Conservation (phyloP, 768 basidiomycete genomes). For the Lentinula sp. region DNA sequence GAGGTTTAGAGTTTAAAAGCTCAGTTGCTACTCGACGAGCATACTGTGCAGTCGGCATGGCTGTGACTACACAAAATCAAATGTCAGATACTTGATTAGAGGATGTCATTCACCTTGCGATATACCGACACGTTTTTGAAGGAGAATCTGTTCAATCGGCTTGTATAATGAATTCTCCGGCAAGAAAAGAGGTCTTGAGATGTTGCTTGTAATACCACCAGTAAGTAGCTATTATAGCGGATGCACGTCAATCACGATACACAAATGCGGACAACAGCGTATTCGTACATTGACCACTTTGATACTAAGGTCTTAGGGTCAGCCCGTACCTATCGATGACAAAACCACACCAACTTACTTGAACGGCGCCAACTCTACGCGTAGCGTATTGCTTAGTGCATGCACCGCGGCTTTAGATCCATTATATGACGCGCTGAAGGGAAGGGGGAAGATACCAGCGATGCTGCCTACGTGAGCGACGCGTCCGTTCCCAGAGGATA, state of each 20-base stretch:
- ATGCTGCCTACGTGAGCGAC: conserved; percentile 21
- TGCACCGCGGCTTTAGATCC: conserved; percentile 22
- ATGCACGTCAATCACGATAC: not conserved
- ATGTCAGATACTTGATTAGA: not conserved
- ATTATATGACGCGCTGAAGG: conserved; percentile 21
- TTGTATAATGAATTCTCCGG: conserved; percentile 10
- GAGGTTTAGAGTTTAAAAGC: conserved; percentile 5
- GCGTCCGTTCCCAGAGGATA: conserved; percentile 14
- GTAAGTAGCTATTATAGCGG: conserved; percentile 5
- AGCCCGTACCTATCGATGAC: not conserved
- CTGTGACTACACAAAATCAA: not conserved
- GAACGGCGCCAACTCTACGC: conserved; percentile 24
- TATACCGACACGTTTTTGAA: conserved; percentile 6
- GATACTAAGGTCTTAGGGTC: not conserved
- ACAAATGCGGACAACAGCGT: not conserved
- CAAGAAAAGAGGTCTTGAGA: not conserved
- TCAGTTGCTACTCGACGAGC: conserved; percentile 11
- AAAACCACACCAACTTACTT: not conserved
- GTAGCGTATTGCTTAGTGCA: conserved; percentile 18
- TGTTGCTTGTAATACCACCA: conserved; percentile 11
- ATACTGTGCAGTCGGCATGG: conserved; percentile 8
- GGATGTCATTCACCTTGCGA: conserved; percentile 3
- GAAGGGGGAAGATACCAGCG: conserved; percentile 17
- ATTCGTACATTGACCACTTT: conserved; percentile 9
- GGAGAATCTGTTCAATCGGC: conserved; percentile 11